Conservation (phyloP, 1,284 basidiomycete genomes). For the Irpex sp. region DNA sequence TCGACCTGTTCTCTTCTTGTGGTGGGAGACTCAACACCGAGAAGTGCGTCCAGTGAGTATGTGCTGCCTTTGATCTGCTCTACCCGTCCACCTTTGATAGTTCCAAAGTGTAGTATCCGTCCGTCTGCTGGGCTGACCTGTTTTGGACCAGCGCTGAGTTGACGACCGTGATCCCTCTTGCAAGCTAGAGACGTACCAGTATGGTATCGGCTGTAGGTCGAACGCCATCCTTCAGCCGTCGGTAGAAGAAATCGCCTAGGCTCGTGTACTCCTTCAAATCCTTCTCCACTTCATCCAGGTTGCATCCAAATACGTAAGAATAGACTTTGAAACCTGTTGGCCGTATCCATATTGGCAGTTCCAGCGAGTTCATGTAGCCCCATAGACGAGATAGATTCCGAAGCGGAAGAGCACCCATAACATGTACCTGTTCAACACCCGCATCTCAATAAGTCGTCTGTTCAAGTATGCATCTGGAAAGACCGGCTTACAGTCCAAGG, state of each 20-base stretch:
- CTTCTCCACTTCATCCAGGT: slow-evolving; percentile 87
- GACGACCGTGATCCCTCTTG: neutral
- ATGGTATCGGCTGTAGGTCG: slow-evolving; percentile 79
- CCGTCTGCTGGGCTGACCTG: slow-evolving; percentile 95
- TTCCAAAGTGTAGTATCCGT: slow-evolving; percentile 89
- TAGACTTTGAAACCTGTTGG: slow-evolving; percentile 88
- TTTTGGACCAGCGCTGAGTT: neutral
- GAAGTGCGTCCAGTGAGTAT: slow-evolving; percentile 90
- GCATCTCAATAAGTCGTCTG: neutral
- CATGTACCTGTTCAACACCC: slow-evolving; percentile 71
- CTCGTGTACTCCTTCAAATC: slow-evolving; percentile 81
- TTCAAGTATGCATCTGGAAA: neutral
- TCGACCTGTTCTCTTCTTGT: slow-evolving; percentile 36
- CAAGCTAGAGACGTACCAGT: slow-evolving; percentile 50
- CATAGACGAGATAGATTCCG: slow-evolving; percentile 93
- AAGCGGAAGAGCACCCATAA: slow-evolving; percentile 92
- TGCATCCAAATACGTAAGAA: slow-evolving; percentile 86
- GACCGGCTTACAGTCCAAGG: slow-evolving; percentile 85
- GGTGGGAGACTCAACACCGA: slow-evolving; percentile 62
- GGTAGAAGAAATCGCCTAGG: slow-evolving; percentile 94
- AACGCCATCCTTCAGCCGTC: slow-evolving; percentile 79
- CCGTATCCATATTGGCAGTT: slow-evolving; percentile 93
- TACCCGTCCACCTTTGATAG: slow-evolving; percentile 78
- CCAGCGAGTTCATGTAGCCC: slow-evolving; percentile 92
- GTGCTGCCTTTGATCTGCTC: slow-evolving; percentile 99